Evolutionary conservation across 2,329 filamentous ascomycete genomes (phyloP).

Genomic region (Fonsecaea monophora): DNA sequence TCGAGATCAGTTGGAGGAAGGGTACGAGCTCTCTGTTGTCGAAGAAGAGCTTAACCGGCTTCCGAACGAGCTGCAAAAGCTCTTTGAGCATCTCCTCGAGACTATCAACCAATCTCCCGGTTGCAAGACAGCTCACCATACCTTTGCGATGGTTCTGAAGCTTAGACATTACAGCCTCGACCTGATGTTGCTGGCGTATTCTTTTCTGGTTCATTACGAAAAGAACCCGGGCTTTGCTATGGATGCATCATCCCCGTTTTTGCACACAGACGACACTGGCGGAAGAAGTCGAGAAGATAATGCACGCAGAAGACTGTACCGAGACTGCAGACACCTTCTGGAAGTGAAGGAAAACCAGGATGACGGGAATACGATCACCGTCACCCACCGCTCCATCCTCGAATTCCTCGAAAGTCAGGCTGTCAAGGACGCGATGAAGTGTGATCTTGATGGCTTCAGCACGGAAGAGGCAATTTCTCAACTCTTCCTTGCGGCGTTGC

Average conservation of each 20-base stretch:
- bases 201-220: background rate
- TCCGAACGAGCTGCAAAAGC: background rate
- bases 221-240: background rate
- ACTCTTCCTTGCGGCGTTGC: background rate
- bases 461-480: background rate
- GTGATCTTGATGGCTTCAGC: background rate
- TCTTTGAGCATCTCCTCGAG: background rate
- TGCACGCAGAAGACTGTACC: background rate
- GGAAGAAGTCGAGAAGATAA: background rate
- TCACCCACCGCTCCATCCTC: background rate
- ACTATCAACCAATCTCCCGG: background rate
- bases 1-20: background rate
- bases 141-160: conserved; percentile 1
- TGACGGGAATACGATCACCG: background rate
- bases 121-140: background rate
- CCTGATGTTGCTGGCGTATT: background rate
- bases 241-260: background rate
- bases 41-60: background rate
- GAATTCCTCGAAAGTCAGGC: background rate
- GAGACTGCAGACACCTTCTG: background rate
- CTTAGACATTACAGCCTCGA: background rate
- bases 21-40: background rate
- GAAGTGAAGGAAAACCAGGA: background rate
- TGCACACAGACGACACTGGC: background rate
- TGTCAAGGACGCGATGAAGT: background rate